Evolutionary conservation across 2,329 filamentous ascomycete genomes (phyloP).

Genomic region (Blastomyces gilchristii): DNA sequence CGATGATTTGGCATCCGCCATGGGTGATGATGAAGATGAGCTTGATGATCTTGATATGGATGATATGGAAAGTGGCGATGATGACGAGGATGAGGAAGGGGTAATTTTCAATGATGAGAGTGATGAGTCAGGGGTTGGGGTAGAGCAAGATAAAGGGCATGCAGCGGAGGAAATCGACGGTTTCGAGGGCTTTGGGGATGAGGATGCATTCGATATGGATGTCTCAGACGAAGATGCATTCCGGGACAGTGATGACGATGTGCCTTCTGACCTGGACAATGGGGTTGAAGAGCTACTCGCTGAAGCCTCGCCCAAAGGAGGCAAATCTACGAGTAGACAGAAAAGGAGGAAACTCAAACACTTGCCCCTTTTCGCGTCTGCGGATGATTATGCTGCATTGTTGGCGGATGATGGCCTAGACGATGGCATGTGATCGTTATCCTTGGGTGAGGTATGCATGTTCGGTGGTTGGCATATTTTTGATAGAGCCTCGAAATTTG

Average conservation of each 20-base stretch:
- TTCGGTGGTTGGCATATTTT: neutral
- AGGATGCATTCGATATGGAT: conserved; percentile 45
- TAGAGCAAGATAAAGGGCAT: conserved; percentile 37
- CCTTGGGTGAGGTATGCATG: neutral
- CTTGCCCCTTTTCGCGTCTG: conserved; percentile 84
- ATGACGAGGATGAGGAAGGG: conserved; percentile 33
- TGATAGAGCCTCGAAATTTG: neutral
- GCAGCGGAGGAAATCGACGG: conserved; percentile 23
- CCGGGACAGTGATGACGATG: conserved; percentile 45
- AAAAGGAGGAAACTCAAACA: conserved; percentile 79
- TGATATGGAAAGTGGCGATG: conserved; percentile 33
- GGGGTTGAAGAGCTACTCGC: conserved; percentile 33
- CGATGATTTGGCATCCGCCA: conserved; percentile 45
- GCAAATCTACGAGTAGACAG: conserved; percentile 38
- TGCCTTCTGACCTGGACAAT: conserved; percentile 42
- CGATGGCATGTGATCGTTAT: conserved; percentile 5
- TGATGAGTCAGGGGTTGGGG: conserved; percentile 40
- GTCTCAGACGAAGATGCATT: conserved; percentile 38
- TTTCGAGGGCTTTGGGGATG: conserved; percentile 37
- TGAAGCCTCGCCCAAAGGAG: conserved; percentile 26
- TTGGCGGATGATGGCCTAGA: conserved; percentile 58
- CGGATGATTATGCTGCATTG: conserved; percentile 84
- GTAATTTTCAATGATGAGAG: conserved; percentile 41
- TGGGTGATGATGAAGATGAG: conserved; percentile 30
- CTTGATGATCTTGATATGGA: conserved; percentile 31